Evolutionary conservation across 2,329 filamentous ascomycete genomes (phyloP), one percentile per base, ranked within the genome.

Genomic region (Boeremia lycopersici): DNA sequence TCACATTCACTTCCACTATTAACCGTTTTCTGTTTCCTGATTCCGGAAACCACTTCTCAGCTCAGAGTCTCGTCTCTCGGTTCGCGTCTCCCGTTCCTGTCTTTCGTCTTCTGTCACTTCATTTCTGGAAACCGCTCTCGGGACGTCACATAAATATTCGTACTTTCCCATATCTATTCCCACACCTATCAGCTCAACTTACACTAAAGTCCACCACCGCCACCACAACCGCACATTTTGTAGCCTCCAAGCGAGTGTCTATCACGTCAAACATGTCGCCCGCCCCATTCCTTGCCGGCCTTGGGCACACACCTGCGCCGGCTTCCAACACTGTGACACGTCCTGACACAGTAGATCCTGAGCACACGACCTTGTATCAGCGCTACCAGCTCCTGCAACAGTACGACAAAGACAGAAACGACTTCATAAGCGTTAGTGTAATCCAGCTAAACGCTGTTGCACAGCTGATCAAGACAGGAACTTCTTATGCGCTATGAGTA

Each of bases 401-500:
- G 5, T 49, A 63, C 35, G 73, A 76, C 12, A 56, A 57, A 7
- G 61, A 68, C 25, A 77, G 72, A 54, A 65, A 68, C 15, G 58
- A 60, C 6, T 63, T 78, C 28, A 63, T 77, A 30, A 61, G 70
- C 48, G 74, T 75, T 45, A 26, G 61, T 47, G 33, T 19, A 10
- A 42, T 11, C 11, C 9, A 10, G 10, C 19, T 34, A 25, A 3
- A 26, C 12, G 33, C 9, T 40, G 7, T 42, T 17, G 3, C 3
- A 6, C 6, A 10, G 43, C 55, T 65, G 35, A 61, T 51, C 15
- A n/a, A 1, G 25, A 6, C 40, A 78, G 73, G 77, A 79, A 54
- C 56, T 79, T 11, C 62, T 79, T 35, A 64, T 58, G 26, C 72
- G 76, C n/a, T 76, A 78, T 58, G 70, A 77, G 42, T 69, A 67